These are phyloP conservation scores for Deakozyma indianensis DNA, from an alignment of 805 yeast species.

Conservation along the genomic window DNA sequence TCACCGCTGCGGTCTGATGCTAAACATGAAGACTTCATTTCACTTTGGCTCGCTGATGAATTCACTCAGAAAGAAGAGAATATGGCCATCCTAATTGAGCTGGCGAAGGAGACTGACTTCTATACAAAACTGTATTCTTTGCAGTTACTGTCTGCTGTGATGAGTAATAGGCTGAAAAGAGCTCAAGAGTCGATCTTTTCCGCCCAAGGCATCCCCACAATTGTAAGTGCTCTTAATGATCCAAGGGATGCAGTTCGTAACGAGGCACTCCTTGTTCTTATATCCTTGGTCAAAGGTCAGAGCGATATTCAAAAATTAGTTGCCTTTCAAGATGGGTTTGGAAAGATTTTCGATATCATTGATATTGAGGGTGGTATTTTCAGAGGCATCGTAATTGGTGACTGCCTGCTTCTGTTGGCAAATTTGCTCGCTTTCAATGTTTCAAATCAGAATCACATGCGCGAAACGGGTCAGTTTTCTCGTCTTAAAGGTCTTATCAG, in stretches of 20 bases:
- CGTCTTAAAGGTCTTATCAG: slow-evolving; percentile 12
- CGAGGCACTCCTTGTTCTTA: slow-evolving; percentile 64
- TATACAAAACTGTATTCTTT: slow-evolving; percentile 69
- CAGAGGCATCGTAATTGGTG: slow-evolving; percentile 84
- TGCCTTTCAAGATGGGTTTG: slow-evolving; percentile 89
- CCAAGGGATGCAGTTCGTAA: slow-evolving; percentile 75
- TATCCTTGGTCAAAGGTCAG: slow-evolving; percentile 69
- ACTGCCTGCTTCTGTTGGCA: slow-evolving; percentile 62
- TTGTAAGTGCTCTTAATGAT: slow-evolving; percentile 51
- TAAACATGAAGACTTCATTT: slow-evolving; percentile 58
- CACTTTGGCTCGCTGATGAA: slow-evolving; percentile 92
- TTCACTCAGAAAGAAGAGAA: slow-evolving; percentile 47
- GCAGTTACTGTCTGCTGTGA: slow-evolving; percentile 73
- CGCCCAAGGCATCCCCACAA: slow-evolving; percentile 58
- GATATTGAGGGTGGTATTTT: slow-evolving; percentile 86
- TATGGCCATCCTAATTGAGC: slow-evolving; percentile 33
- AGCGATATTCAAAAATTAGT: slow-evolving; percentile 82
- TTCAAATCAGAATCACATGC: slow-evolving; percentile 75
- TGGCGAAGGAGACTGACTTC: slow-evolving; percentile 44
- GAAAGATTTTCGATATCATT: slow-evolving; percentile 61
- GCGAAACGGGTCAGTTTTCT: slow-evolving; percentile 41
- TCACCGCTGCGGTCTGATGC: slow-evolving; percentile 28
- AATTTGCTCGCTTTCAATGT: slow-evolving; percentile 69
- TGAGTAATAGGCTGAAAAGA: slow-evolving; percentile 57
- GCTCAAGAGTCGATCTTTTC: slow-evolving; percentile 61